These are phyloP conservation scores for Penicillium hordei DNA, from an alignment of 2,329 filamentous ascomycete species.

Conservation along the genomic window DNA sequence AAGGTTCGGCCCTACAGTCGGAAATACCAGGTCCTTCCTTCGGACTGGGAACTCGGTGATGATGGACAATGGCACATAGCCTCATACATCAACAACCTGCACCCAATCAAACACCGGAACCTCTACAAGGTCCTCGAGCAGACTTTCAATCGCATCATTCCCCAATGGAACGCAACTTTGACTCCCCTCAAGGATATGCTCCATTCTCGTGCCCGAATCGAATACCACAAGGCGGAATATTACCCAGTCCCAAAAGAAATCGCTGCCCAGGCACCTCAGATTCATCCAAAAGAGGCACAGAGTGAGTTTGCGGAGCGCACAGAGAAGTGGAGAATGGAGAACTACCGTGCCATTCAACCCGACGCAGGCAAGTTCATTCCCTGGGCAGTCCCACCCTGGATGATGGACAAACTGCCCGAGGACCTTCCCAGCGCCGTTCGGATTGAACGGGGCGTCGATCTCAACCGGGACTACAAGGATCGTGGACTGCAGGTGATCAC, in stretches of 20 bases:
- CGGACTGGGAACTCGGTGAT: conserved; percentile 37
- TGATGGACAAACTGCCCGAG: conserved; percentile 29
- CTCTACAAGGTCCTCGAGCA: conserved; percentile 43
- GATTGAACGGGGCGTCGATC: conserved; percentile 29
- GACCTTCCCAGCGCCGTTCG: conserved; percentile 29
- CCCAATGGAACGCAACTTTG: conserved; percentile 30
- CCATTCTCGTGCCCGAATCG: conserved; percentile 34
- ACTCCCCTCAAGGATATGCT: conserved; percentile 35
- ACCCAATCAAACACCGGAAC: conserved; percentile 36
- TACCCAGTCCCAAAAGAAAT: conserved; percentile 25
- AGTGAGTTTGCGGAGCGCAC: conserved; percentile 25
- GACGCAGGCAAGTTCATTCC: conserved; percentile 31
- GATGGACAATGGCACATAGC: conserved; percentile 34
- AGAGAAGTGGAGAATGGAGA: conserved; percentile 27
- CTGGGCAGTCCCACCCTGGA: conserved; percentile 32
- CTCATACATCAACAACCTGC: conserved; percentile 50
- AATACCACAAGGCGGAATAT: conserved; percentile 33
- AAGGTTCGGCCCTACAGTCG: conserved; percentile 33
- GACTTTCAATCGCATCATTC: conserved; percentile 31
- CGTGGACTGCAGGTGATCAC: conserved; percentile 61
- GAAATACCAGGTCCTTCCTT: conserved; percentile 49
- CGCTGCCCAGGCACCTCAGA: conserved; percentile 15
- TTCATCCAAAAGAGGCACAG: conserved; percentile 20
- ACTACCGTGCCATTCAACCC: conserved; percentile 27
- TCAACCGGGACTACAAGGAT: conserved; percentile 40